These are phyloP conservation scores for Sclerotiophoma versabilis DNA, from an alignment of 2,329 filamentous ascomycete genomes.

Conservation along the genomic window DNA sequence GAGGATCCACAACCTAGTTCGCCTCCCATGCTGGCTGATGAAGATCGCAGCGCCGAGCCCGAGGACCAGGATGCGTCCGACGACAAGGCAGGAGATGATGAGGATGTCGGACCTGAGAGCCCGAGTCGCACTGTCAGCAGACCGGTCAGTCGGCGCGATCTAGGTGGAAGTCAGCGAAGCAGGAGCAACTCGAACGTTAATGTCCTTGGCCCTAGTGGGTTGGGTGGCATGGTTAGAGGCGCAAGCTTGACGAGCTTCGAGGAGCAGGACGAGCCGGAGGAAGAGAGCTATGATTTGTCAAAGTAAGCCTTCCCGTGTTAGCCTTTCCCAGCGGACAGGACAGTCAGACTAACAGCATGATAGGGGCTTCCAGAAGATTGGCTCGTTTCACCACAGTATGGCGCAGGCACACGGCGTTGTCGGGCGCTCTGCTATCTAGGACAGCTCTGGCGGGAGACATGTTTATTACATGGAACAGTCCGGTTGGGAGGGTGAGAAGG, in stretches of 20 bases:
- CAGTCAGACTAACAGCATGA: slow-evolving; percentile 21
- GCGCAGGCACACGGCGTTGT: slow-evolving; percentile 42
- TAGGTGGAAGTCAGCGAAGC: slow-evolving; percentile 33
- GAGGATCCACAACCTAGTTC: slow-evolving; percentile 46
- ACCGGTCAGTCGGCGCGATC: slow-evolving; percentile 45
- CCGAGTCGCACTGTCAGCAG: slow-evolving; percentile 45
- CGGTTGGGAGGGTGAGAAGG: background rate
- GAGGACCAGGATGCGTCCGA: slow-evolving; percentile 42
- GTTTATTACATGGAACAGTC: background rate
- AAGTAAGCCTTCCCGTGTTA: slow-evolving; percentile 54
- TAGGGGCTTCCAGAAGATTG: slow-evolving; percentile 60
- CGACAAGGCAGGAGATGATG: slow-evolving; percentile 43
- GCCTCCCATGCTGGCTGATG: slow-evolving; percentile 40
- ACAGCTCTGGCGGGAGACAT: background rate
- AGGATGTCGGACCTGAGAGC: slow-evolving; percentile 44
- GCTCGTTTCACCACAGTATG: slow-evolving; percentile 53
- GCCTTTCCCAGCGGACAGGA: too few species aligned
- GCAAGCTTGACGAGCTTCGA: slow-evolving; percentile 46
- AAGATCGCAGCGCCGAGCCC: slow-evolving; percentile 32
- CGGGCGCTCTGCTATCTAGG: slow-evolving; percentile 21
- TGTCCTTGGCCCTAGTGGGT: slow-evolving; percentile 27
- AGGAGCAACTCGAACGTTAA: slow-evolving; percentile 43
- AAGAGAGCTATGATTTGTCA: slow-evolving; percentile 57
- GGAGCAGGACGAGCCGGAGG: slow-evolving; percentile 52
- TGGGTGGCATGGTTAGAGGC: slow-evolving; percentile 46